Evolutionary conservation across 1,284 basidiomycete genomes (phyloP).

Genomic region (Puccinia triticina): DNA sequence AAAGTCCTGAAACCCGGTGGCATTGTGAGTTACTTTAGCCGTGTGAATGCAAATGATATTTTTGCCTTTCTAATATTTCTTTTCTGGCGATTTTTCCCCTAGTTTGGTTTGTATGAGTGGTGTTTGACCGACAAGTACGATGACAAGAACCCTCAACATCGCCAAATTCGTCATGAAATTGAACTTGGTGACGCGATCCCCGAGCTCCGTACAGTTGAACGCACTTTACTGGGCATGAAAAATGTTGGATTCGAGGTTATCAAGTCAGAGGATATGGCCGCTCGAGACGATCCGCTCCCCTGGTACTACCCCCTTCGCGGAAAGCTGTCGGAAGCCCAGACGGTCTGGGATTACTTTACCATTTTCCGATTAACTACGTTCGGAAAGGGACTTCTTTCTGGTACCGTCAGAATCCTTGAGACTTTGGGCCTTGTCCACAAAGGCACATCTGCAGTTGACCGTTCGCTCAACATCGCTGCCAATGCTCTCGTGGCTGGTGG

Average conservation of each 20-base stretch:
- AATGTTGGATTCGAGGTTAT: slow-evolving; percentile 85
- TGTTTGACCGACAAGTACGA: slow-evolving; percentile 97
- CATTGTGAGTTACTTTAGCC: slow-evolving; percentile 67
- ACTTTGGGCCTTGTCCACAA: slow-evolving; percentile 80
- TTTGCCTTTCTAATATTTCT: neutral
- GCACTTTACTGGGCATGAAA: slow-evolving; percentile 76
- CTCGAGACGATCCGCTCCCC: slow-evolving; percentile 68
- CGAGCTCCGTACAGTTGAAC: slow-evolving; percentile 82
- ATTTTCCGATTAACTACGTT: slow-evolving; percentile 75
- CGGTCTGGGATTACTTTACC: slow-evolving; percentile 75
- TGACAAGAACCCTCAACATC: slow-evolving; percentile 81
- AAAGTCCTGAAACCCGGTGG: slow-evolving; percentile 97
- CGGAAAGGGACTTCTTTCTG: slow-evolving; percentile 84
- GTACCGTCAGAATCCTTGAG: slow-evolving; percentile 77
- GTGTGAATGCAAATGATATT: neutral
- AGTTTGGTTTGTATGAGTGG: slow-evolving; percentile 99
- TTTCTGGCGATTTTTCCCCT: slow-evolving; percentile 6
- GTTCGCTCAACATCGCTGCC: slow-evolving; percentile 81
- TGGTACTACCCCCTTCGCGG: slow-evolving; percentile 99
- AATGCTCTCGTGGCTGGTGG: slow-evolving; percentile 82
- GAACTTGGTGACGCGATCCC: slow-evolving; percentile 91
- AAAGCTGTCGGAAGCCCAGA: slow-evolving; percentile 88
- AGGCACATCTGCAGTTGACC: slow-evolving; percentile 89
- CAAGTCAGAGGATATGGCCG: slow-evolving; percentile 92
- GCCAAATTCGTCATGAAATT: slow-evolving; percentile 78